Evolutionary conservation across 2,329 filamentous ascomycete genomes (phyloP), one percentile per base, ranked within the genome.

Genomic region (Trichoderma harzianum): DNA sequence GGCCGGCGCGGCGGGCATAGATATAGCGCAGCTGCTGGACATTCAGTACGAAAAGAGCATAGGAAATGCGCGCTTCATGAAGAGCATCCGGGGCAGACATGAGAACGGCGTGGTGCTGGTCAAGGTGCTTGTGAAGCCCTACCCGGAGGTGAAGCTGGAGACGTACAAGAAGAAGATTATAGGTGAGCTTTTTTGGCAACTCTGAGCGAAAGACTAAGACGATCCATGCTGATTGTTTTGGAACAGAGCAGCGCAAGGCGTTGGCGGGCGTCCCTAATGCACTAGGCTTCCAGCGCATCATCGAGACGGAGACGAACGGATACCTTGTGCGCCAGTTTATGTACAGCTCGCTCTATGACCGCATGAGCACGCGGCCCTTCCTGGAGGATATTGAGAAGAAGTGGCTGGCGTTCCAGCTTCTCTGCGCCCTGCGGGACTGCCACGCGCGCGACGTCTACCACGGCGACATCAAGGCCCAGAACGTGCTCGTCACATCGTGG

Each of bases 381-480:
- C 86, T 98, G 11, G 97, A 99, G 82, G 93, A 97, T 75, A 96
- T 99, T 75, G 96, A 99, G 82, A 98, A 98, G 87, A 98, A 97
- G 84, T 99, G 96, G 96, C 88, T 99, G 65, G 93, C 95, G 0
- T 99, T 97, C 77, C 96, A 99, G 83, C 88, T 99, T 3, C 87
- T 99, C 12, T 98, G 94, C 80, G 95, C 93, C 3, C 85, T 99
- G 72, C 91, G 95, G 71, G 97, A 99, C 81, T 98, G 94, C 77
- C 96, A 99, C 80, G 87, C 92, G 32, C 88, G 92, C 61, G 93
- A 97, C 77, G 87, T 99, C 66, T 98, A 95, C 80, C 96, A 99
- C 79, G 97, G 96, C 72, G 97, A 99, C 79, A 98, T 99, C 84
- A 99, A 99, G 85, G 96, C 95, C 1, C 95, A 99, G 82, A 99